Evolutionary conservation across 176 grass and related monocot species (phyloP).

Genomic region (Lolium multiflorum): DNA sequence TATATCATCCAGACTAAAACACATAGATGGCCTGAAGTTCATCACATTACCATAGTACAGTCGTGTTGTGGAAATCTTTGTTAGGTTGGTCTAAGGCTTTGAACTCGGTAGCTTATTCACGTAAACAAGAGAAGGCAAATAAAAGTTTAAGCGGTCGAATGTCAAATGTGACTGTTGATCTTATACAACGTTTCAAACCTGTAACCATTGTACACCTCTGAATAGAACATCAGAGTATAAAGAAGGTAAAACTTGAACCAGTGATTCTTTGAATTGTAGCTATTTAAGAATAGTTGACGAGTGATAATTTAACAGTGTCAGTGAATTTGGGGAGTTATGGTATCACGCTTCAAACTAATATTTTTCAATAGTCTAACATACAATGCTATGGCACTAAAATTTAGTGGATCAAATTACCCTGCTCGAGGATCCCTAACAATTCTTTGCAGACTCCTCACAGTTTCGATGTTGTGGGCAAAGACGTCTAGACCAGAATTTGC

Average conservation of each 20-base stretch:
- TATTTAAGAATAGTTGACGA: not conserved
- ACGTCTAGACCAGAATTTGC: constrained; percentile 82
- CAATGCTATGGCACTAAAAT: not conserved
- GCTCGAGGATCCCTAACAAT: constrained; percentile 95
- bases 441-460: constrained; percentile 80
- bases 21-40: not conserved
- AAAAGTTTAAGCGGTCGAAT: not conserved
- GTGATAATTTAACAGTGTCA: not conserved
- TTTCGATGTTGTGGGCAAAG: constrained; percentile 95
- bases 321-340: not conserved
- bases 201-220: not conserved
- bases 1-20: not conserved
- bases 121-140: not conserved
- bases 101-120: not conserved
- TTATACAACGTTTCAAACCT: not conserved
- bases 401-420: constrained; percentile 61
- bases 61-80: not conserved
- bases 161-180: not conserved
- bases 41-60: not conserved
- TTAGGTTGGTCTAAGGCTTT: constrained; percentile 12
- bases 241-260: too few species aligned
- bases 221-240: too few species aligned
- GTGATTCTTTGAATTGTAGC: not conserved
- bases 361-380: not conserved
- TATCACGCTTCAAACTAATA: not conserved